phyloP scores from a whole-genome alignment of 23 red algal genomes.

The Gracilariopsis chorda region DNA sequence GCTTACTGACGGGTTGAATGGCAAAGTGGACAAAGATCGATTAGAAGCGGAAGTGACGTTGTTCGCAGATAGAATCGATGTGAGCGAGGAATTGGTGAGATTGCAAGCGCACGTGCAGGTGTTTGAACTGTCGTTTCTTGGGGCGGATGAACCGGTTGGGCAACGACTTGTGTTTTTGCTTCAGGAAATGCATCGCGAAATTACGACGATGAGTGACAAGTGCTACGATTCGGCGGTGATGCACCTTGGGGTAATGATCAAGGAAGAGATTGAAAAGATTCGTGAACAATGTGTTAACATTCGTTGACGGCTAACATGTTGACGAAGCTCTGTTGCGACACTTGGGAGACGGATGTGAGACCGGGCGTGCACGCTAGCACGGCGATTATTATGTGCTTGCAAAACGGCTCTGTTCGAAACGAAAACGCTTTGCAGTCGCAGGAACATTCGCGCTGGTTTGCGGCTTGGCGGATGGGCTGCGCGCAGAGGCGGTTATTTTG shows the following conservation, averaged over 20 bases:
- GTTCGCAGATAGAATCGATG: constrained; percentile 67
- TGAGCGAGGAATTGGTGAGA: constrained; percentile 77
- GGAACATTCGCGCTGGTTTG: neutral
- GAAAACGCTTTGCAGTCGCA: constrained; percentile 41
- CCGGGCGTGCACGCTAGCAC: constrained; percentile 1
- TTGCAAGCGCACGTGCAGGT: constrained; percentile 67
- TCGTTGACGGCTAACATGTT: constrained; percentile 22
- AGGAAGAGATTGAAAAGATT: constrained; percentile 89
- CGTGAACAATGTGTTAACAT: constrained; percentile 85
- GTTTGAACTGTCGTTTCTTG: constrained; percentile 66
- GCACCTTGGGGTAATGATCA: constrained; percentile 65
- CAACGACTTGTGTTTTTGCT: constrained; percentile 66
- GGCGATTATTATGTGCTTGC: constrained; percentile 41
- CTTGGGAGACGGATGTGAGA: neutral
- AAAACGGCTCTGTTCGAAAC: constrained; percentile 41
- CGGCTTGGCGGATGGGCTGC: neutral
- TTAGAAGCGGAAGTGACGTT: constrained; percentile 72
- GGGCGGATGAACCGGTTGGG: constrained; percentile 59
- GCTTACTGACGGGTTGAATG: neutral
- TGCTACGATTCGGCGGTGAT: constrained; percentile 55
- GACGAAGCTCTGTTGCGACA: neutral
- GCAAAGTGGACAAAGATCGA: constrained; percentile 5
- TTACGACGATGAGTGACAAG: constrained; percentile 65
- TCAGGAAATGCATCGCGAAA: constrained; percentile 85
- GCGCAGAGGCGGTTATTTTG: neutral